These are phyloP conservation scores for Globisporangium canariense DNA, from an alignment of 352 stramenopile species.

Conservation along the genomic window DNA sequence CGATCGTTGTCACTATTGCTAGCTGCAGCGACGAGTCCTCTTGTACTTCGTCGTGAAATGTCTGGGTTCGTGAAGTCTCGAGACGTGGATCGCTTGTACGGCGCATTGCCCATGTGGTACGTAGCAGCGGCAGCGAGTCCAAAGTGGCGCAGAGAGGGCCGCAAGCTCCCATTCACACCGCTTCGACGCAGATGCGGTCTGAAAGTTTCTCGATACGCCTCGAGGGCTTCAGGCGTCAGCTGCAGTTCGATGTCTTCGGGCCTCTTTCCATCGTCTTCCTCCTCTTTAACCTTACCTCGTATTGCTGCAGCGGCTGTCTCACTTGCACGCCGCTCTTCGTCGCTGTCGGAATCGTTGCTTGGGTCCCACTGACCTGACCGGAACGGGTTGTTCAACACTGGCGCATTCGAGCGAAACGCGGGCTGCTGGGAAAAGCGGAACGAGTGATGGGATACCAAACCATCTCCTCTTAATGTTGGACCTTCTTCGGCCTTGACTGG, in stretches of 20 bases:
- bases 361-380: conserved; percentile 37
- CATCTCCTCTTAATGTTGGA: not conserved
- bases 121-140: conserved; percentile 9
- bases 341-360: conserved; percentile 45
- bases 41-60: not conserved
- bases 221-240: conserved; percentile 8
- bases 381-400: conserved; percentile 36
- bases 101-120: not conserved
- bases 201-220: conserved; percentile 14
- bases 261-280: conserved; percentile 14
- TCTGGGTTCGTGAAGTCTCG: not conserved
- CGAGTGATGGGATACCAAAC: conserved; percentile 7
- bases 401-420: conserved; percentile 30
- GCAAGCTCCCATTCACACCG: not conserved
- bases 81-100: not conserved
- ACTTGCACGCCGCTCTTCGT: conserved; percentile 14
- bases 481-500: not conserved
- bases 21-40: not conserved
- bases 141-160: conserved; percentile 8
- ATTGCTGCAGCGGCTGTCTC: not conserved
- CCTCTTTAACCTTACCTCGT: not conserved
- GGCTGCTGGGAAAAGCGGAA: conserved; percentile 53
- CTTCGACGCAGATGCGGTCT: not conserved
- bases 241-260: conserved; percentile 23
- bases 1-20: conserved; percentile 36